Evolutionary conservation across 2,329 filamentous ascomycete species (phyloP), one percentile per base, ranked within the genome.

Genomic region (Diplodia sapinea): DNA sequence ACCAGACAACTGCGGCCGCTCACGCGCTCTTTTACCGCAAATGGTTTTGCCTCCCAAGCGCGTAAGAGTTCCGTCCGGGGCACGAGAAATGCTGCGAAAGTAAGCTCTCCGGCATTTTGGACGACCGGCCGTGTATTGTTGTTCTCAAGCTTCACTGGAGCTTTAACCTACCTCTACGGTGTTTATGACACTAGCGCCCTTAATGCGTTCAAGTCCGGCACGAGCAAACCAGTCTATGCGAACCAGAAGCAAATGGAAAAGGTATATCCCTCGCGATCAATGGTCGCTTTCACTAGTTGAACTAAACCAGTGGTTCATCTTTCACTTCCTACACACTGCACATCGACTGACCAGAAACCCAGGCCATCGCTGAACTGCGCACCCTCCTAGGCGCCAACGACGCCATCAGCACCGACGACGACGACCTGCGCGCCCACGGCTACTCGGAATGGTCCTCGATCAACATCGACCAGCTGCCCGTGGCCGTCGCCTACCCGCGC

Each of bases 401-500:
- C 64, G 77, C 83, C 1, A 85, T 92, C 59, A 88, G 83, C 72
- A 87, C 86, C 13, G 89, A 92, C 72, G 81, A 86, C 52, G 87
- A 89, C 51, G 88, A 88, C 54, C 79, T 91, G 2, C 84, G 87
- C 23, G 78, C 82, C 55, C 89, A 92, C 73, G 88, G 89, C 15
- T 88, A 87, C 75, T 91, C 89, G 0, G 89, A 91, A 74, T 91
- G 88, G 88, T 90, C 88, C 0, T 87, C 87, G 0, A 85, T 89
- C 72, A 91, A 92, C 73, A 86, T 87, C 33, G 82, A 87, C 36
- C 83, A 82, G 23, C 80, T 89, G 1, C 88, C 89, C 0, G 84
- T 89, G 6, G 88, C 89, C 0, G 83, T 92, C 9, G 86, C 86
- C 2, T 89, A 89, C 70, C 90, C 90, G 0, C 83, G 81, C 36